Evolutionary conservation across 805 yeast species (phyloP).

Genomic region (Candida multigemmis): DNA sequence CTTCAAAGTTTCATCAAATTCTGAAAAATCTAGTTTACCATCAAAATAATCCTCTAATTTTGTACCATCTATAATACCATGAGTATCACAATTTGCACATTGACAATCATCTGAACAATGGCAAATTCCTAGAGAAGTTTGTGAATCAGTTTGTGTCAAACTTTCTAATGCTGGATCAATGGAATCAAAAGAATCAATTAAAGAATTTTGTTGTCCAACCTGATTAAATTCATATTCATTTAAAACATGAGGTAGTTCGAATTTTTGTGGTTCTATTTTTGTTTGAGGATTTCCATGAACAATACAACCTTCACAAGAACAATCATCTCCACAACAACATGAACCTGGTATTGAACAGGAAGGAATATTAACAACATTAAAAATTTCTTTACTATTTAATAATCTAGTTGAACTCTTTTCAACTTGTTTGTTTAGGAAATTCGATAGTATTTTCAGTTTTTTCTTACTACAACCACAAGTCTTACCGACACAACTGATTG

Average conservation of each 20-base stretch:
- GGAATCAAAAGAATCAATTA: too few relatives aligned
- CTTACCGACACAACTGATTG: constrained; percentile 7
- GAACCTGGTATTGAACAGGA: constrained; percentile 26
- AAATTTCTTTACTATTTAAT: constrained; percentile 2
- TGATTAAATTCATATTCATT: too few relatives aligned
- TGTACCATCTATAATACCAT: constrained; percentile 34
- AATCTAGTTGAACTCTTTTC: constrained; percentile 9
- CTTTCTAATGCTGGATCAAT: too few relatives aligned
- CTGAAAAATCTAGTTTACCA: constrained; percentile 3
- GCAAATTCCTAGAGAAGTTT: constrained; percentile 7
- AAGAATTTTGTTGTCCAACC: too few relatives aligned
- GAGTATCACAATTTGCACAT: constrained; percentile 36
- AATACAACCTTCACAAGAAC: constrained; percentile 28
- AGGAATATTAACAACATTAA: constrained; percentile 18
- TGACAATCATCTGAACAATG: constrained; percentile 20
- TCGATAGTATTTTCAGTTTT: constrained; percentile 22
- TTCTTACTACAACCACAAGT: constrained; percentile 22
- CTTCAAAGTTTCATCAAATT: too few relatives aligned
- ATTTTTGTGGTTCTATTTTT: too few relatives aligned
- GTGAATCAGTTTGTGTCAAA: constrained; percentile 5
- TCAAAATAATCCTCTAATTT: constrained; percentile 28
- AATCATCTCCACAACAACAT: constrained; percentile 27
- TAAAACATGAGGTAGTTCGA: too few relatives aligned
- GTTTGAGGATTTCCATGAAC: constrained; percentile 26
- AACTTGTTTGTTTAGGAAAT: constrained; percentile 23